Evolutionary conservation across 805 yeast genomes (phyloP).

Genomic region (Zygoascus ofunaensis): DNA sequence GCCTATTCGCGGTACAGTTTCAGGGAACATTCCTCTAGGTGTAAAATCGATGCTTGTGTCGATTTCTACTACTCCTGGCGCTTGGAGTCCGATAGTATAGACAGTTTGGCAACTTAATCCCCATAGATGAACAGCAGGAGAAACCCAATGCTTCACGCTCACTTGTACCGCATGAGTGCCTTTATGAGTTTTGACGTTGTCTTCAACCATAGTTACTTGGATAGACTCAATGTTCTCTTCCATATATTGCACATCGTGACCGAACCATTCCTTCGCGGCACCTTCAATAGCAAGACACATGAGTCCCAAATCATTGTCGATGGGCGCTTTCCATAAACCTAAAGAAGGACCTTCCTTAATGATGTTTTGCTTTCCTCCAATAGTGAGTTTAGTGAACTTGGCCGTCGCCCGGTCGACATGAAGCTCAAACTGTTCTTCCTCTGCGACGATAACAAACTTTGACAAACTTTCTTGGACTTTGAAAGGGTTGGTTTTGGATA

Average conservation of each 20-base stretch:
- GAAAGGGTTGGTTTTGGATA: not conserved
- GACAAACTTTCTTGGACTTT: too few species aligned
- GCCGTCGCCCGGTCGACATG: slow-evolving; percentile 8
- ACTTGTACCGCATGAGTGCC: slow-evolving; percentile 9
- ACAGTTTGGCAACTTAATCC: slow-evolving; percentile 16
- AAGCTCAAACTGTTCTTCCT: not conserved
- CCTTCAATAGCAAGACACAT: slow-evolving; percentile 22
- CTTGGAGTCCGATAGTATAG: slow-evolving; percentile 10
- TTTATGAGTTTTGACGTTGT: not conserved
- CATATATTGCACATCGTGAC: slow-evolving; percentile 21
- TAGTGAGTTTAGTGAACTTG: slow-evolving; percentile 4
- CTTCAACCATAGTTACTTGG: slow-evolving; percentile 1
- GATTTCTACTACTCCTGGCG: slow-evolving; percentile 5
- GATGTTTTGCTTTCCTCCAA: slow-evolving; percentile 5
- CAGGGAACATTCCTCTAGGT: slow-evolving; percentile 19
- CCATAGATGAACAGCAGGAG: slow-evolving; percentile 26
- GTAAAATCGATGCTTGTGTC: slow-evolving; percentile 7
- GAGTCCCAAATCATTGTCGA: slow-evolving; percentile 13
- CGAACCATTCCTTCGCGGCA: slow-evolving; percentile 23
- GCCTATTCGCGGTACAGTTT: slow-evolving; percentile 29
- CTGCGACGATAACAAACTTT: not conserved
- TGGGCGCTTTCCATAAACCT: slow-evolving; percentile 11
- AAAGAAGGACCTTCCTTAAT: slow-evolving; percentile 1
- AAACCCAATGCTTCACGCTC: slow-evolving; percentile 18
- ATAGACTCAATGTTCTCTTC: slow-evolving; percentile 14